Evolutionary conservation across 2,329 filamentous ascomycete genomes (phyloP).

Genomic region (Pseudogymnoascus sp.): DNA sequence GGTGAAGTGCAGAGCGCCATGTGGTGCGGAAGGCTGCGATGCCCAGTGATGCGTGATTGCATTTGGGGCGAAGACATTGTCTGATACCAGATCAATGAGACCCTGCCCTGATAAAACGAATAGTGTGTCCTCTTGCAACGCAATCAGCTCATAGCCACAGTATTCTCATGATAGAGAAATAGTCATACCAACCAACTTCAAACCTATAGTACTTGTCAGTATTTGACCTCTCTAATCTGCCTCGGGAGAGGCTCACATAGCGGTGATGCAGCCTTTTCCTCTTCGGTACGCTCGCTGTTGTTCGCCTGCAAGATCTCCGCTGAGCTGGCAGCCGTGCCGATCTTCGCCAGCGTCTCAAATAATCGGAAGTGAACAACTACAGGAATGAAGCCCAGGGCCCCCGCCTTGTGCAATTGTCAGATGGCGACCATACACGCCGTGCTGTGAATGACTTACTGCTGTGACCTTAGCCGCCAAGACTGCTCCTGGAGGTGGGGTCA

Average conservation of each 20-base stretch:
- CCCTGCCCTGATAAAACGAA: slow-evolving; percentile 31
- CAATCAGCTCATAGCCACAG: background rate
- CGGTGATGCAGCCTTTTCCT: background rate
- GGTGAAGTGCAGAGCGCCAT: slow-evolving; percentile 33
- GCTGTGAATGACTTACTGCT: background rate
- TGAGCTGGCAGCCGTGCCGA: slow-evolving; percentile 23
- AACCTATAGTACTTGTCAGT: background rate
- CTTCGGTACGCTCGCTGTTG: slow-evolving; percentile 13
- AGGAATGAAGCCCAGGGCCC: slow-evolving; percentile 31
- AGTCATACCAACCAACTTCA: background rate
- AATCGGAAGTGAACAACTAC: slow-evolving; percentile 31
- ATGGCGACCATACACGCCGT: background rate
- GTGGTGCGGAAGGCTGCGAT: slow-evolving; percentile 28
- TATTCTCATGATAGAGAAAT: background rate
- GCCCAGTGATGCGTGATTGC: slow-evolving; percentile 30
- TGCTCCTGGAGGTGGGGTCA: background rate
- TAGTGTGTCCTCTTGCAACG: slow-evolving; percentile 29
- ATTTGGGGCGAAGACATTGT: slow-evolving; percentile 29
- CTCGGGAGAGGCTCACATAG: background rate
- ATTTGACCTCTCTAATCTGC: background rate
- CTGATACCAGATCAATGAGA: slow-evolving; percentile 28
- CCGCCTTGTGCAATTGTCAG: slow-evolving; percentile 20
- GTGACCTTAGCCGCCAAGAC: background rate
- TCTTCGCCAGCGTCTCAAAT: slow-evolving; percentile 25
- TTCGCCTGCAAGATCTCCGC: slow-evolving; percentile 24